Evolutionary conservation across 208 protist genomes (phyloP).

Genomic region (Crithidia brevicula): DNA sequence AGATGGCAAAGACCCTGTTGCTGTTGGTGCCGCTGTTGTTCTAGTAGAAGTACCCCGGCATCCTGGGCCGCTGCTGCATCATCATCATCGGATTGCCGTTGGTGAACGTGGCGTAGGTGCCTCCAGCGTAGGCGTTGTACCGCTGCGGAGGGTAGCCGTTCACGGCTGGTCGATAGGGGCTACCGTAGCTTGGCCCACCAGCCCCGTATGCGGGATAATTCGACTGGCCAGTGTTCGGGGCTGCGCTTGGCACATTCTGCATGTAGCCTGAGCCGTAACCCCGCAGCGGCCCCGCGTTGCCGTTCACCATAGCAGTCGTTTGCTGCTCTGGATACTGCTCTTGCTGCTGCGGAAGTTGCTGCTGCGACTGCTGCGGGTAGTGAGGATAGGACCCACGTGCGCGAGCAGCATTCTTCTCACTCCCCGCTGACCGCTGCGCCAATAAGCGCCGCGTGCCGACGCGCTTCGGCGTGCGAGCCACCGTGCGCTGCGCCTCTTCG

Average conservation of each 20-base stretch:
- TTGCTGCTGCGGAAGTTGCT: neutral
- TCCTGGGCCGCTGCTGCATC: constrained; percentile 4
- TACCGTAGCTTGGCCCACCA: neutral
- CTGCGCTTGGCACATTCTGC: neutral
- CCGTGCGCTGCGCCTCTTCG: constrained; percentile 3
- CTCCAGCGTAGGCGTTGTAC: constrained; percentile 5
- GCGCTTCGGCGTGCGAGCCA: neutral
- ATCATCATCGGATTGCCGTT: constrained; percentile 13
- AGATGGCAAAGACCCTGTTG: neutral
- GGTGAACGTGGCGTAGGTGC: constrained; percentile 1
- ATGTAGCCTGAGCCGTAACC: neutral
- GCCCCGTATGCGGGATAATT: neutral
- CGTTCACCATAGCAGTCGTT: neutral
- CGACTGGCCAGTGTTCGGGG: neutral
- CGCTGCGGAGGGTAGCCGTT: neutral
- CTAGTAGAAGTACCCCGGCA: constrained; percentile 3
- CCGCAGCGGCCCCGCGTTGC: neutral
- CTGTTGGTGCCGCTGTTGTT: neutral
- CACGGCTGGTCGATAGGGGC: neutral
- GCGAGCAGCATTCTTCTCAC: neutral
- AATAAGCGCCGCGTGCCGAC: constrained; percentile 1
- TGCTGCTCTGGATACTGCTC: neutral
- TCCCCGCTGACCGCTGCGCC: neutral
- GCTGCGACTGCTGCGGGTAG: neutral
- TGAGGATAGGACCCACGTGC: neutral